Base-by-base conservation (phyloP, 2,329 filamentous ascomycete genomes). In the Zymoseptoria crescenta region DNA sequence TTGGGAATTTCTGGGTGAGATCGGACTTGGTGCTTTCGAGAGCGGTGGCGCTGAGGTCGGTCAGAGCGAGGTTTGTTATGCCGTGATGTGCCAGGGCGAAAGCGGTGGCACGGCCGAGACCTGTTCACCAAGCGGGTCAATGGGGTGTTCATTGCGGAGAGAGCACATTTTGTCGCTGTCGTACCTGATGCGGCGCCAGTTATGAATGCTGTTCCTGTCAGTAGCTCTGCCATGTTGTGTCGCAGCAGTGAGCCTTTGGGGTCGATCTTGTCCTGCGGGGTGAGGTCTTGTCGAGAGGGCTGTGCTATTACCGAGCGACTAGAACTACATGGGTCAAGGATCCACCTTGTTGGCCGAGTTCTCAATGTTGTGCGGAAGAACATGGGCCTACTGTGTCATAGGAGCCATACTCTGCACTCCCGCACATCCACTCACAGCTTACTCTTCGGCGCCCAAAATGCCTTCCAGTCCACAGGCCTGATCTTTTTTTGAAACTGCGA, bases 61-160 rank as follows among this genome's bases (percentile, higher is more conserved):
- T 61, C 7, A 65, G 58, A 27, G 62, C 65, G 7, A 65, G 59
- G 49, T 60, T 57, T 13, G 56, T 50, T 20, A 64, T 52, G 35
- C 63, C 65, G 35, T 65, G 55, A 5, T 21, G 56, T n/a, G 65
- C 65, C 29, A 67, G 57, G 10, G 65, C 65, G 35, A 61, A 61
- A 20, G 63, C 65, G 27, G 62, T 60, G 35, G 41, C 49, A 52
- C 63, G 63, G 3, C 65, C 63, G 56, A 65, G 62, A 19, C 64
- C 64, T 64, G 29, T 20, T n/a, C n/a, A n/a, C n/a, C n/a, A n/a
- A n/a, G n/a, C n/a, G n/a, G n/a, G n/a, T n/a, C n/a, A n/a, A n/a
- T n/a, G n/a, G n/a, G n/a, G n/a, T n/a, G n/a, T n/a, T n/a, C n/a
- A n/a, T n/a, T n/a, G n/a, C n/a, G n/a, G n/a, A n/a, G n/a, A n/a